phyloP scores from a whole-genome alignment of 2,329 filamentous ascomycete species.

The Epichloe gansuensis region DNA sequence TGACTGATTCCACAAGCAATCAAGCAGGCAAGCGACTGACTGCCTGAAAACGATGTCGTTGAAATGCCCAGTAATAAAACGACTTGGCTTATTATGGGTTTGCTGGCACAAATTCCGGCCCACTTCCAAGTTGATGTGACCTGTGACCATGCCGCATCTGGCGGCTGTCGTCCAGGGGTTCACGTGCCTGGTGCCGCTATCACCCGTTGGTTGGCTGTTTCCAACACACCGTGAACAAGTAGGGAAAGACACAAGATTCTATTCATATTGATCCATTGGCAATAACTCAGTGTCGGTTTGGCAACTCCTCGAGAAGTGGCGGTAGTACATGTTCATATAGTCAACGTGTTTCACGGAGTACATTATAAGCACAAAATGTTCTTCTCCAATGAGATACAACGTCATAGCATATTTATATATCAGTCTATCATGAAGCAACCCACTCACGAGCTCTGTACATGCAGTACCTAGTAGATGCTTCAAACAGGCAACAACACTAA shows the following conservation, averaged over 20 bases:
- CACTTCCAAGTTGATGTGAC: neutral
- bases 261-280: no score
- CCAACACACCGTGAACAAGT: no score
- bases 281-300: no score
- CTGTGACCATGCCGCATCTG: neutral
- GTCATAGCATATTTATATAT: slow-evolving; percentile 14
- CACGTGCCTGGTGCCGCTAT: neutral
- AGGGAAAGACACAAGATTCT: no score
- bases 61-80: neutral
- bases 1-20: neutral
- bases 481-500: slow-evolving; percentile 15
- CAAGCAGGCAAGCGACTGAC: neutral
- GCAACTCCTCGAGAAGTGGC: no score
- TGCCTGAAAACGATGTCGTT: neutral
- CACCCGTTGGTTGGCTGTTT: no score
- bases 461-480: slow-evolving; percentile 24
- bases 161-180: neutral
- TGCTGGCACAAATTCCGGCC: neutral
- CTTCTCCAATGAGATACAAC: no score
- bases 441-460: slow-evolving; percentile 16
- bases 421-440: slow-evolving; percentile 15
- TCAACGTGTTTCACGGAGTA: no score
- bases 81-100: neutral
- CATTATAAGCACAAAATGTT: no score
- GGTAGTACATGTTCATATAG: no score